phyloP scores from a whole-genome alignment of 1,139 yeast genomes.

The Debaryomyces udenii region DNA sequence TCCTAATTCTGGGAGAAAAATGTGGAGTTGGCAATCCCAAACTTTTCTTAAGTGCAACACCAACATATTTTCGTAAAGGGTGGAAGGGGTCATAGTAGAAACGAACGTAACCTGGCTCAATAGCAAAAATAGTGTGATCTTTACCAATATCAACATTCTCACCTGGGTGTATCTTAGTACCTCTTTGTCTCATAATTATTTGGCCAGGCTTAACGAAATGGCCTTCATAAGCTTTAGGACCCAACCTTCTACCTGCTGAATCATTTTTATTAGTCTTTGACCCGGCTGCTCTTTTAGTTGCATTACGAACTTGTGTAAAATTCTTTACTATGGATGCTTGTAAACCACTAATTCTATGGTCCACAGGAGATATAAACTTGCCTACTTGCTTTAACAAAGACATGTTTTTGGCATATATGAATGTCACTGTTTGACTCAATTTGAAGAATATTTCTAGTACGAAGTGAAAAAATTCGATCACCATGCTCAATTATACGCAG shows the following conservation, averaged over 20 bases:
- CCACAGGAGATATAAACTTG: conserved; percentile 2
- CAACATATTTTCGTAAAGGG: conserved; percentile 88
- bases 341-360: background rate
- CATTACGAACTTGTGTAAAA: conserved; percentile 68
- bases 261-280: conserved; percentile 91
- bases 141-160: conserved; percentile 88
- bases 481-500: conserved; percentile 7
- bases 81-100: conserved; percentile 97
- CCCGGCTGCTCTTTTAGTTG: conserved; percentile 93
- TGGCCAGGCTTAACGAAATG: conserved; percentile 74
- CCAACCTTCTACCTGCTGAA: conserved; percentile 93
- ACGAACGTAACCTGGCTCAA: conserved; percentile 91
- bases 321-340: conserved; percentile 8
- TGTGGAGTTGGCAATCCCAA: conserved; percentile 82
- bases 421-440: background rate
- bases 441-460: too few species aligned
- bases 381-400: conserved; percentile 7
- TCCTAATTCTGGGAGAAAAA: conserved; percentile 80
- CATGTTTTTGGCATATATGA: conserved; percentile 4
- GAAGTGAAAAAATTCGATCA: conserved; percentile 7
- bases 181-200: conserved; percentile 91
- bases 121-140: conserved; percentile 90
- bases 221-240: conserved; percentile 85
- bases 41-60: conserved; percentile 73
- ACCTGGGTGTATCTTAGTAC: conserved; percentile 96